Percentiles rank a stretch among this genome's conserved stretches.
Evolutionary conservation across 495 filamentous ascomycete genomes (phyloP).

Genomic region (Penicillium robsamsonii): DNA sequence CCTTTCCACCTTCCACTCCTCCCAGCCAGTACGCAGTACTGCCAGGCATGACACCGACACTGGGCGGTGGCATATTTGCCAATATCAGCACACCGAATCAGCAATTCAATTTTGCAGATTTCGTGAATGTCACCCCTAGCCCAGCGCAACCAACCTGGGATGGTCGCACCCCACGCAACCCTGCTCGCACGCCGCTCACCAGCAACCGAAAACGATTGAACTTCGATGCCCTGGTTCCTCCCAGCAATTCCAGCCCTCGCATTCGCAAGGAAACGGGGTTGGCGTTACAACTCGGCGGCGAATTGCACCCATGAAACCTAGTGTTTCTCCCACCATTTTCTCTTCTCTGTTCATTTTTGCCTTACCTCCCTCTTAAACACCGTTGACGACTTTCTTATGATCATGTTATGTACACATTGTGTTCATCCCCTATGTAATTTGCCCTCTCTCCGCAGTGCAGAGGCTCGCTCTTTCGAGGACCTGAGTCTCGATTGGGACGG

Average conservation of each 20-base stretch:
- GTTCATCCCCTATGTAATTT: constrained; percentile 25
- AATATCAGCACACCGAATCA: constrained; percentile 59
- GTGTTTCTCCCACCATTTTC: constrained; percentile 6
- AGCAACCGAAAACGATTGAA: constrained; percentile 59
- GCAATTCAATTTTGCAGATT: constrained; percentile 93
- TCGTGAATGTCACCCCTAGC: constrained; percentile 93
- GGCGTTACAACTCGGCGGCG: constrained; percentile 45
- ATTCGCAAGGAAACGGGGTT: constrained; percentile 33
- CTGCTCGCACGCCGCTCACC: constrained; percentile 58
- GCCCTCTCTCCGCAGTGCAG: background rate
- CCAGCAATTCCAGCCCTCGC: constrained; percentile 40
- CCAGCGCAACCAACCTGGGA: constrained; percentile 85
- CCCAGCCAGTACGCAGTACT: constrained; percentile 74
- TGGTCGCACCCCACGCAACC: constrained; percentile 53
- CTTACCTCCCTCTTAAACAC: constrained; percentile 12
- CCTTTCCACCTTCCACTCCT: constrained; percentile 80
- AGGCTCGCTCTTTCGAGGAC: background rate
- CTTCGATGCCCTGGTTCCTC: constrained; percentile 63
- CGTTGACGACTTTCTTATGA: constrained; percentile 38
- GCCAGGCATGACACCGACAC: constrained; percentile 66
- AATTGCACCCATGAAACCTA: constrained; percentile 35
- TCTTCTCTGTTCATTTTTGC: constrained; percentile 24
- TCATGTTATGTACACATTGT: constrained; percentile 25
- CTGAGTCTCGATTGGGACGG: background rate
- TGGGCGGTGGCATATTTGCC: constrained; percentile 58